Base-by-base conservation (phyloP, 441 rosid genomes). In the Gossypium davidsonii region DNA sequence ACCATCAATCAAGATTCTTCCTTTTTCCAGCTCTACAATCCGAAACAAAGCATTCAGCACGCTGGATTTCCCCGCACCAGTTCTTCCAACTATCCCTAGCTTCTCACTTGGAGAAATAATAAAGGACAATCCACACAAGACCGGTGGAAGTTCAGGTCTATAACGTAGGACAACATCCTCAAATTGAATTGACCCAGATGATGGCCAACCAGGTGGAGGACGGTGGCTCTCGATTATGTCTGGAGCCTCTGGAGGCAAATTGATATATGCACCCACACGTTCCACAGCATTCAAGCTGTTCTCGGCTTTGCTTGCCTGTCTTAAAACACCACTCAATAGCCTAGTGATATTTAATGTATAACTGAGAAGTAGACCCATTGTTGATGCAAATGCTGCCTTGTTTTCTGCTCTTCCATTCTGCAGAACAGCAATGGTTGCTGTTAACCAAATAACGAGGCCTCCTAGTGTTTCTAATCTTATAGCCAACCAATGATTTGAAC, bases 11-110 rank as follows among this genome's bases (percentile, higher is more conserved):
- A 79, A 44, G 51, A 96, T 84, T 70, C 87, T 88, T 79, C 99
- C 98, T 25, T 79, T 87, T 81, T 96, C 95, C 1, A 91, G 51
- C 80, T 96, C 98, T 23, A 94, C 97, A 49, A 96, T 90, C 73
- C 98, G 88, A 78, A 88, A 96, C 58, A 94, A 83, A 44, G 98
- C 95, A 86, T 91, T 96, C 59, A 96, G 79, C 94, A 96, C 84
- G 75, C 98, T 94, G 69, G 98, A 92, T 81, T 96, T 96, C 64
- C 98, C 98, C 0, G 98, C 97, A 57, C 99, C 98, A 11, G 98
- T 96, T 88, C 98, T 91, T 77, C 99, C 98, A 72, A 87, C 99
- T 58, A 96, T 86, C 72, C 99, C 98, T 34, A 92, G 77, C 85
- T 91, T 96, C 81, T 92, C 98, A 74, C 87, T 79, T 0, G 97